A percentile compares a stretch with the other conserved stretches of the same genome.
phyloP scores from a whole-genome alignment of 192 early-diverging fungal species.

The Backusella macrospora region DNA sequence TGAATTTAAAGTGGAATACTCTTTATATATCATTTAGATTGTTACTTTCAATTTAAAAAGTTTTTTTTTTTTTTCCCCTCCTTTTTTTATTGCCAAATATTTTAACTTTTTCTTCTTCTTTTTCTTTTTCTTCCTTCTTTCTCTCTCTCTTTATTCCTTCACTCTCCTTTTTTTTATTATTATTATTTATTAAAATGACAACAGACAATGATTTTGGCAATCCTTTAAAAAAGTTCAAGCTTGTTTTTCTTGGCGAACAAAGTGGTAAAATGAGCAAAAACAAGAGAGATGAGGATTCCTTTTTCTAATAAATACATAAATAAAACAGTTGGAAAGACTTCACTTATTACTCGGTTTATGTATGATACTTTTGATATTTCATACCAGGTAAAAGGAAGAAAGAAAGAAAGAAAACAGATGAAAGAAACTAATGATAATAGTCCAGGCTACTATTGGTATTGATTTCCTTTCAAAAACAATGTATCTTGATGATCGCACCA shows the following conservation, averaged over 20 bases:
- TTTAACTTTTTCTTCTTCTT: background rate
- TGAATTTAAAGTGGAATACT: background rate
- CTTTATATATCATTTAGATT: background rate
- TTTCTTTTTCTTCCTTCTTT: background rate
- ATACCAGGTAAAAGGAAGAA: conserved; percentile 65
- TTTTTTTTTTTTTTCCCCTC: background rate
- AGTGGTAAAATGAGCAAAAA: conserved; percentile 71
- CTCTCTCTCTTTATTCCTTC: background rate
- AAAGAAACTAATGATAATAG: conserved; percentile 16
- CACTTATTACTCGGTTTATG: conserved; percentile 99
- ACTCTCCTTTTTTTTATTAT: conserved; percentile 11
- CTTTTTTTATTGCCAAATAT: background rate
- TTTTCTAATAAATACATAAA: no score
- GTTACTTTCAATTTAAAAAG: background rate
- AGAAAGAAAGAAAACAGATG: background rate
- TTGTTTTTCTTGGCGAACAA: conserved; percentile 84
- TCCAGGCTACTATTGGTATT: conserved; percentile 96
- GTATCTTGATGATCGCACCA: conserved; percentile 97
- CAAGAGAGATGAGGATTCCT: background rate
- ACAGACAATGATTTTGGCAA: conserved; percentile 18
- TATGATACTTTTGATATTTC: conserved; percentile 99
- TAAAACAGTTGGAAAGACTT: conserved; percentile 92
- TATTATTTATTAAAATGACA: background rate
- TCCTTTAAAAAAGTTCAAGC: conserved; percentile 23
- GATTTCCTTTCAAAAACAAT: conserved; percentile 98